phyloP scores from a whole-genome alignment of 2,329 filamentous ascomycete genomes.

The Diplodia intermedia region DNA sequence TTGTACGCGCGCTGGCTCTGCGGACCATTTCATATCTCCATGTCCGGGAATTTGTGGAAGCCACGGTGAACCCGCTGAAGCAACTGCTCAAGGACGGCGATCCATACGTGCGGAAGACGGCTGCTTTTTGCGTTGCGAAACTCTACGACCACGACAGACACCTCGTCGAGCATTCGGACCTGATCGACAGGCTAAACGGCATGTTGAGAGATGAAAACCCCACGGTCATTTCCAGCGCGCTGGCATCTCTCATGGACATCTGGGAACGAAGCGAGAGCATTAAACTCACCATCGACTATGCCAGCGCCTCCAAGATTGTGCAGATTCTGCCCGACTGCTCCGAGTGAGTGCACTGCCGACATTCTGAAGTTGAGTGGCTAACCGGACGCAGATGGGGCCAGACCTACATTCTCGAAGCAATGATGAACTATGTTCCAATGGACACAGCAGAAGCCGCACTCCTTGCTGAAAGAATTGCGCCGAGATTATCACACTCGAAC shows the following conservation, averaged over 20 bases:
- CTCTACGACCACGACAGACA: conserved; percentile 94
- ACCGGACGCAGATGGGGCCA: conserved; percentile 82
- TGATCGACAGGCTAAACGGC: conserved; percentile 89
- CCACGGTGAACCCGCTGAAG: conserved; percentile 84
- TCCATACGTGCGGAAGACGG: conserved; percentile 96
- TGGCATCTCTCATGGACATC: conserved; percentile 93
- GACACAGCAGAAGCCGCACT: conserved; percentile 86
- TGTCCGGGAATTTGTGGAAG: conserved; percentile 92
- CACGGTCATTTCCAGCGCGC: conserved; percentile 91
- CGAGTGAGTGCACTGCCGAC: conserved; percentile 68
- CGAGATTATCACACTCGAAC: conserved; percentile 96
- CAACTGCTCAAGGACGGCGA: conserved; percentile 83
- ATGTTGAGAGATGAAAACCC: conserved; percentile 96
- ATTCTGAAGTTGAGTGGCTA: conserved; percentile 34
- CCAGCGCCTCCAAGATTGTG: conserved; percentile 96
- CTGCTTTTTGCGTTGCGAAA: conserved; percentile 95
- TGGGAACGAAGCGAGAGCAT: conserved; percentile 98
- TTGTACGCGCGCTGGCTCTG: conserved; percentile 89
- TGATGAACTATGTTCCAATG: conserved; percentile 97
- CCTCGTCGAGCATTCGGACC: conserved; percentile 86
- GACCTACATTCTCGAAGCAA: conserved; percentile 95
- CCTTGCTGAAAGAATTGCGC: conserved; percentile 90
- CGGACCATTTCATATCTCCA: conserved; percentile 98
- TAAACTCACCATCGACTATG: conserved; percentile 96
- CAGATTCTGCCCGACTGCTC: conserved; percentile 96